Conservation (phyloP, 2,329 filamentous ascomycete species). For the Fusarium beomiforme region DNA sequence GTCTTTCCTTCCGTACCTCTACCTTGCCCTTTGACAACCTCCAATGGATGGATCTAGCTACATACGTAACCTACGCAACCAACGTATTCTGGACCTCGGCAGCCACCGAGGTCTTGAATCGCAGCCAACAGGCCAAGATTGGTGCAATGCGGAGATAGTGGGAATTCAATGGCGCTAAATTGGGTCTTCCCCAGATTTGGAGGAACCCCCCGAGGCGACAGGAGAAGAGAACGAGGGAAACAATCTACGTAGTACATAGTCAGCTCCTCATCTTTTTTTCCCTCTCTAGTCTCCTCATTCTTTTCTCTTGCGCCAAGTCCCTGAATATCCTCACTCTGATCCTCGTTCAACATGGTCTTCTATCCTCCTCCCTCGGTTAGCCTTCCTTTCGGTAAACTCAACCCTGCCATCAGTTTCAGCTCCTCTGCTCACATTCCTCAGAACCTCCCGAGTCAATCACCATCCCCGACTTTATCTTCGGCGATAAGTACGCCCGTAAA, state of each 20-base stretch:
- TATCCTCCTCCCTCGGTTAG: conserved; percentile 68
- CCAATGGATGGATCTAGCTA: no score
- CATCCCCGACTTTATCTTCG: conserved; percentile 79
- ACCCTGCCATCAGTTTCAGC: neutral
- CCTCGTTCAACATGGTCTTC: conserved; percentile 60
- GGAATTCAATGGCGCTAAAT: conserved; percentile 13
- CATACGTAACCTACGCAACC: neutral
- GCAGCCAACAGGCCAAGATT: conserved; percentile 1
- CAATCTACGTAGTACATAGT: conserved; percentile 14
- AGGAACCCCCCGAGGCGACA: conserved; percentile 3
- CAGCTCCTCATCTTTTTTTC: conserved; percentile 8
- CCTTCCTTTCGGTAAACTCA: conserved; percentile 61
- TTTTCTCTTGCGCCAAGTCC: neutral
- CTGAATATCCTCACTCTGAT: neutral
- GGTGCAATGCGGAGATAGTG: conserved; percentile 23
- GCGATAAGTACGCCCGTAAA: conserved; percentile 74
- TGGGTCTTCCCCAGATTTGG: conserved; percentile 26
- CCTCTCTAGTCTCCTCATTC: neutral
- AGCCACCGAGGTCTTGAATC: neutral
- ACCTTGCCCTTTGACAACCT: no score
- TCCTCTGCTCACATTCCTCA: conserved; percentile 24
- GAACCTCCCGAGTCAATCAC: conserved; percentile 79
- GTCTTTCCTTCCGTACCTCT: no score
- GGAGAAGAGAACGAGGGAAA: neutral
- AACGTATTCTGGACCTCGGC: neutral